These are phyloP conservation scores for Rhodotorula kratochvilovae DNA, from an alignment of 768 basidiomycete genomes.

Conservation along the genomic window DNA sequence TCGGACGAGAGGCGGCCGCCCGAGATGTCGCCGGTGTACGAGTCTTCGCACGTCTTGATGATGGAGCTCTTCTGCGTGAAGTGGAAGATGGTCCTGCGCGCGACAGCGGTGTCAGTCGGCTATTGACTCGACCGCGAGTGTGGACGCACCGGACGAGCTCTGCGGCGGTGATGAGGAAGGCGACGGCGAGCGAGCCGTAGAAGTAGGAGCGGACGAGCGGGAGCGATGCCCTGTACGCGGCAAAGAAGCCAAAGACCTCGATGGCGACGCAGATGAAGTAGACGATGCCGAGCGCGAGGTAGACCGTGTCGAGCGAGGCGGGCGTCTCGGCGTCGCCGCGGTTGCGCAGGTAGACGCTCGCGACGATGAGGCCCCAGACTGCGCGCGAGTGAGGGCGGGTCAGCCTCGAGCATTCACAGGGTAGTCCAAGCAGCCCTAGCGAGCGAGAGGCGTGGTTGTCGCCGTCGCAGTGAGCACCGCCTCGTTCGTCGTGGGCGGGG, in stretches of 20 bases:
- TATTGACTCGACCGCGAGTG: not conserved
- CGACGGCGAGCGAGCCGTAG: slow-evolving; percentile 7
- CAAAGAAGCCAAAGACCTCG: slow-evolving; percentile 30
- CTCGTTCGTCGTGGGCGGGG: not conserved
- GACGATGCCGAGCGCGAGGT: slow-evolving; percentile 25
- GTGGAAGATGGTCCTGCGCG: slow-evolving; percentile 10
- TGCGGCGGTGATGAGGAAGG: slow-evolving; percentile 11
- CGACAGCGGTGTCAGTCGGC: too few relatives aligned
- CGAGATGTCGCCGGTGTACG: slow-evolving; percentile 10
- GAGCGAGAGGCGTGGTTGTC: rapidly evolving
- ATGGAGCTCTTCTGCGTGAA: slow-evolving; percentile 21
- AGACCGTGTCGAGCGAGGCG: slow-evolving; percentile 5
- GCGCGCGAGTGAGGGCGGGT: not conserved
- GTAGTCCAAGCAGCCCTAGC: too few relatives aligned
- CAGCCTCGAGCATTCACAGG: too few relatives aligned
- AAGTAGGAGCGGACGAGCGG: slow-evolving; percentile 27
- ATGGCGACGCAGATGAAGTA: slow-evolving; percentile 27
- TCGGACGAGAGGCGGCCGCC: not conserved
- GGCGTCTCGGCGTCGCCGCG: not conserved
- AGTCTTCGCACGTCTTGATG: slow-evolving; percentile 9
- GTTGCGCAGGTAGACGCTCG: not conserved
- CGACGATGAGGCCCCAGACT: slow-evolving; percentile 29
- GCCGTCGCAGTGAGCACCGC: not conserved
- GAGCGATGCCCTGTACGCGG: slow-evolving; percentile 11
- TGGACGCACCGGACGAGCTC: slow-evolving; percentile 19